Evolutionary conservation across 148 eudicot genomes (phyloP), one percentile per base, ranked within the genome.

Genomic region (Diospyros kaki): DNA sequence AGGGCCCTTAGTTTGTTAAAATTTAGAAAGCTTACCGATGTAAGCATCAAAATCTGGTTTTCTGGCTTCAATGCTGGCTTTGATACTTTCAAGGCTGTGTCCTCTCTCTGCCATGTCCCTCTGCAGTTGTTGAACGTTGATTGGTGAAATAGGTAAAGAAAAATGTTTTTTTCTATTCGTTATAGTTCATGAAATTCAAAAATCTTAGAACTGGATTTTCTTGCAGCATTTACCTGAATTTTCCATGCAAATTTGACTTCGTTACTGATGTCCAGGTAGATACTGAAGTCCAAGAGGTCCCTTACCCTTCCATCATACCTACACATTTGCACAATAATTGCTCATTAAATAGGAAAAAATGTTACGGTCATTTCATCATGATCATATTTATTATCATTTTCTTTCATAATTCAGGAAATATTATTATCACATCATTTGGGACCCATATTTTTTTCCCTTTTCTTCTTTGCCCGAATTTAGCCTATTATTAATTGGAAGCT

Each of bases 81-180:
- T 93, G 80, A 96, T 96, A 83, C 99, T 96, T 50, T 96, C 99
- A 18, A 96, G 98, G 74, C 98, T 96, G 86, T 96, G 98, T 40
- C 99, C 99, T 85, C 98, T 86, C 73, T 96, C 99, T 61, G 96
- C 94, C 99, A 96, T 96, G 79, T 96, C 99, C 82, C 99, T 96
- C 99, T 96, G 87, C 81, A 68, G 8, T 60, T 69, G 17, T 28
- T 15, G 41, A 14, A 60, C 28, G 28, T 28, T 28, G 28, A 28
- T 28, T 28, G 28, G 28, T 28, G 28, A 28, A 28, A 28, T 28
- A 28, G 28, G 28, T 28, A 28, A 28, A 28, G 0, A 28, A 28
- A 28, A 28, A 17, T 13, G 6, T 38, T 71, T 45, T 3, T 28
- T 28, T 28, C 28, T 28, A 28, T 0, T 28, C 28, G 28, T 28